These are phyloP conservation scores for Vaccinium vitisidaea DNA, from an alignment of 148 eudicot genomes.

Conservation along the genomic window DNA sequence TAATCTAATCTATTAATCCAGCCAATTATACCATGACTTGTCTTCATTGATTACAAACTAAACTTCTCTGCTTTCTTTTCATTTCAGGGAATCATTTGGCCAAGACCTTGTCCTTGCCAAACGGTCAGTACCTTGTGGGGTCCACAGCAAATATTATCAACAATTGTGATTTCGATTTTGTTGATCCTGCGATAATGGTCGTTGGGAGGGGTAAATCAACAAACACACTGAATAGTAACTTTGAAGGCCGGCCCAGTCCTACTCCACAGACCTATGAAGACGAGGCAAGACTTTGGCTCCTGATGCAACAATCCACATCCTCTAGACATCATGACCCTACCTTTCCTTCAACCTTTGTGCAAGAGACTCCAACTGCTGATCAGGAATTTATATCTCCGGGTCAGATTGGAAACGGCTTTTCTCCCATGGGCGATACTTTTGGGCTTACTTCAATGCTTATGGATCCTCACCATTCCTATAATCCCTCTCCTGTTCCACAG, in stretches of 20 bases:
- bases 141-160: constrained; percentile 25
- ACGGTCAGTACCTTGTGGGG: constrained; percentile 26
- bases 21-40: neutral
- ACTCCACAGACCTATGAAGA: constrained; percentile 32
- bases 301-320: constrained; percentile 38
- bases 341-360: constrained; percentile 26
- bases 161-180: constrained; percentile 33
- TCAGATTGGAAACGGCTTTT: constrained; percentile 17
- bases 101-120: constrained; percentile 31
- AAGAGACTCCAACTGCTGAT: constrained; percentile 25
- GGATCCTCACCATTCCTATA: constrained; percentile 32
- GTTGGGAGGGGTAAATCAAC: constrained; percentile 38
- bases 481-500: constrained; percentile 29
- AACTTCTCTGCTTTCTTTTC: neutral
- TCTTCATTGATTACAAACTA: neutral
- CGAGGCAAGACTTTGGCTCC: constrained; percentile 38
- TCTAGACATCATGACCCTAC: constrained; percentile 31
- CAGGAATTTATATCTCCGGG: constrained; percentile 25
- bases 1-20: neutral
- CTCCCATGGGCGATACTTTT: constrained; percentile 17
- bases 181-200: constrained; percentile 48
- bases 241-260: constrained; percentile 27
- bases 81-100: constrained; percentile 41
- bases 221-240: constrained; percentile 25
- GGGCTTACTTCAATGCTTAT: constrained; percentile 28